Conservation (phyloP, 306 rosid species). For the Fragaria nilgerrensis region DNA sequence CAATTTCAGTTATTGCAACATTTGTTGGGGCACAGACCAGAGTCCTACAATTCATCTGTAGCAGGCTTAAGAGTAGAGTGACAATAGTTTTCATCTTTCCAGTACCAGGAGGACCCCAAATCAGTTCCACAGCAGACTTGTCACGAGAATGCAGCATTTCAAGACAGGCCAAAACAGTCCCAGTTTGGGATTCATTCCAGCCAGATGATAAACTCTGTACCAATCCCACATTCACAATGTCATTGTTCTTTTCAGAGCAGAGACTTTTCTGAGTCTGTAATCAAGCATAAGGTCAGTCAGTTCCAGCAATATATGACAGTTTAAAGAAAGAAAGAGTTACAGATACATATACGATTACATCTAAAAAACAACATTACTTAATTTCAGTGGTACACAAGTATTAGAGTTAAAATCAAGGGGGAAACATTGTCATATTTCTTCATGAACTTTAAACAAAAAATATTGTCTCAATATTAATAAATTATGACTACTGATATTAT, state of each 20-base stretch:
- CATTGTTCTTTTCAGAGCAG: constrained; percentile 11
- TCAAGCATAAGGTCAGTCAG: too few species aligned
- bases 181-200: constrained; percentile 55
- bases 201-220: constrained; percentile 18
- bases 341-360: too few species aligned
- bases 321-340: too few species aligned
- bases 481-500: too few species aligned
- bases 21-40: constrained; percentile 81
- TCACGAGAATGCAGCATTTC: constrained; percentile 28
- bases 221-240: neutral
- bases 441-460: too few species aligned
- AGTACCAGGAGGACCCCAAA: constrained; percentile 89
- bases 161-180: constrained; percentile 53
- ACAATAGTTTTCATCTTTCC: constrained; percentile 68
- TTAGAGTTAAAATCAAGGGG: too few species aligned
- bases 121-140: constrained; percentile 46
- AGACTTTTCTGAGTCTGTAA: constrained; percentile 34
- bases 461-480: too few species aligned
- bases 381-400: too few species aligned
- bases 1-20: constrained; percentile 65
- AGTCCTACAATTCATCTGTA: constrained; percentile 45
- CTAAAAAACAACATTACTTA: too few species aligned
- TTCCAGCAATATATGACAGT: too few species aligned
- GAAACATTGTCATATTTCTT: too few species aligned
- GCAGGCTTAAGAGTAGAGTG: constrained; percentile 42